These are phyloP conservation scores for Coccomyxa sp. DNA, from an alignment of 139 green algal genomes.

Conservation along the genomic window DNA sequence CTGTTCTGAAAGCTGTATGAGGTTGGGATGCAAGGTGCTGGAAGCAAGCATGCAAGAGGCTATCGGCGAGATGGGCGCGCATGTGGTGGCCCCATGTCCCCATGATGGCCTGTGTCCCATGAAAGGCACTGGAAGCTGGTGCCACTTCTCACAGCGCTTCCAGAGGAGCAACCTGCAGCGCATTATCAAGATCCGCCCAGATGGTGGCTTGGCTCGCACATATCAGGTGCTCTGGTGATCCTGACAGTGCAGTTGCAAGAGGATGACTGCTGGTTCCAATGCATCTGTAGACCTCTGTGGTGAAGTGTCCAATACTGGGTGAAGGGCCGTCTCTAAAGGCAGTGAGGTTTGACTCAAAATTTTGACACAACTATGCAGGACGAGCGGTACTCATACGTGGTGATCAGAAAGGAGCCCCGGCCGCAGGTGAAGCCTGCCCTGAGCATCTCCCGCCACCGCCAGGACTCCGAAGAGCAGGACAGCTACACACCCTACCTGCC, in stretches of 20 bases:
- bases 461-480: background rate
- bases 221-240: background rate
- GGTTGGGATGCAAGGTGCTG: background rate
- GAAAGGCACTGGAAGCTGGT: slow-evolving; percentile 50
- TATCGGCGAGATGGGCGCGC: slow-evolving; percentile 20
- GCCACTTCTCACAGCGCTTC: slow-evolving; percentile 74
- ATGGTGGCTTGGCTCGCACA: background rate
- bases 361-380: slow-evolving; percentile 21
- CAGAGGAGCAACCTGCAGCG: slow-evolving; percentile 43
- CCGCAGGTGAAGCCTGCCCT: background rate
- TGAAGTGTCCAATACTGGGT: background rate
- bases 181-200: slow-evolving; percentile 8
- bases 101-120: slow-evolving; percentile 78
- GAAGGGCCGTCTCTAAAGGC: background rate
- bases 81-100: slow-evolving; percentile 77
- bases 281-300: background rate
- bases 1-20: background rate
- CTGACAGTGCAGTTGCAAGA: background rate
- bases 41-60: background rate
- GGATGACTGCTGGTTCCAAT: background rate
- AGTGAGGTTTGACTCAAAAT: background rate
- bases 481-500: background rate
- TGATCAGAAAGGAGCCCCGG: slow-evolving; percentile 40
- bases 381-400: slow-evolving; percentile 83
- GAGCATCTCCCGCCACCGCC: slow-evolving; percentile 1